These are phyloP conservation scores for Neofusicoccum laricinum DNA, from an alignment of 2,329 filamentous ascomycete species.

Conservation along the genomic window DNA sequence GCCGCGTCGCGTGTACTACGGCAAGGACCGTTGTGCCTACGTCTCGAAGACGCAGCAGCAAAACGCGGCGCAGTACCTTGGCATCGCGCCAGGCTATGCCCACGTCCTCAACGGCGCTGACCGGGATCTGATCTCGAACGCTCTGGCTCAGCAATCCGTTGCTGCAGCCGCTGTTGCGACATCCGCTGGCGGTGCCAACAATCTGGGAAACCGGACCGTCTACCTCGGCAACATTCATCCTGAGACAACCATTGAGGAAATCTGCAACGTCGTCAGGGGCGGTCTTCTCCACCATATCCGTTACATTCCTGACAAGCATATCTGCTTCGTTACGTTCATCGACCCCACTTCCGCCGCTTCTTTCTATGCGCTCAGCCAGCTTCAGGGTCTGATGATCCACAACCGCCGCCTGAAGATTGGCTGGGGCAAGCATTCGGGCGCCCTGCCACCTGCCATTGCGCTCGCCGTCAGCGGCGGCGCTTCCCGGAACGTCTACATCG, in stretches of 20 bases:
- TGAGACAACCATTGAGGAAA: slow-evolving; percentile 98
- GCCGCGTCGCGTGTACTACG: slow-evolving; percentile 94
- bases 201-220: slow-evolving; percentile 94
- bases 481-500: slow-evolving; percentile 97
- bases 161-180: slow-evolving; percentile 95
- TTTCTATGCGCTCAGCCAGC: slow-evolving; percentile 95
- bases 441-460: slow-evolving; percentile 91
- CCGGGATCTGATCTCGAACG: slow-evolving; percentile 93
- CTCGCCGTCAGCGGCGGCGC: slow-evolving; percentile 94
- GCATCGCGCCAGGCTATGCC: slow-evolving; percentile 93
- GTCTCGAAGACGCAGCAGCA: slow-evolving; percentile 99
- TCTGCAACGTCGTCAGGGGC: slow-evolving; percentile 96
- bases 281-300: slow-evolving; percentile 96
- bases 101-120: slow-evolving; percentile 96
- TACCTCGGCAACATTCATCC: slow-evolving; percentile 99
- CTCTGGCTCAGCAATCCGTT: slow-evolving; percentile 94
- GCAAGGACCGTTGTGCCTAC: slow-evolving; percentile 97
- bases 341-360: slow-evolving; percentile 96
- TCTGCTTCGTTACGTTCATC: slow-evolving; percentile 99
- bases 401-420: slow-evolving; percentile 97
- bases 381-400: slow-evolving; percentile 98
- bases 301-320: slow-evolving; percentile 99
- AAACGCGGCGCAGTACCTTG: slow-evolving; percentile 96
- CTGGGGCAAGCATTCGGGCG: slow-evolving; percentile 98
- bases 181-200: slow-evolving; percentile 93